Conservation (phyloP, 805 yeast species). For the Cyberlindnera americana region DNA sequence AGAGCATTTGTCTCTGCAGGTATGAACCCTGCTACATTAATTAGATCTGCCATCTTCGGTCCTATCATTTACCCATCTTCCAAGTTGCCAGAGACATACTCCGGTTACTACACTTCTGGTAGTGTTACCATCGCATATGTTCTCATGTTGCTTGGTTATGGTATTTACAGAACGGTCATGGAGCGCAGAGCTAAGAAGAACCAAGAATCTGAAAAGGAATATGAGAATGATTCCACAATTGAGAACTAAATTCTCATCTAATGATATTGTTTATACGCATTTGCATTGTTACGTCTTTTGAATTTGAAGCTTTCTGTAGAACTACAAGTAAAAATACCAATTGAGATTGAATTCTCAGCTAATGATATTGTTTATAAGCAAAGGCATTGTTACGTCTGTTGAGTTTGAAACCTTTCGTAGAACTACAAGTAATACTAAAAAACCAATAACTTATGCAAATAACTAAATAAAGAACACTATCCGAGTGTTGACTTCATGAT, state of each 20-base stretch:
- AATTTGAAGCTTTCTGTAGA: no score
- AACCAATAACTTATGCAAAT: no score
- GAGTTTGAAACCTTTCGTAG: no score
- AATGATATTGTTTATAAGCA: no score
- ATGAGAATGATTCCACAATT: not conserved
- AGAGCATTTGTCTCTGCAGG: slow-evolving; percentile 16
- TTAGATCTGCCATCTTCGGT: slow-evolving; percentile 12
- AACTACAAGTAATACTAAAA: no score
- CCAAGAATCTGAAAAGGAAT: not conserved
- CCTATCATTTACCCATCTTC: slow-evolving; percentile 16
- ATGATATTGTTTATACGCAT: no score
- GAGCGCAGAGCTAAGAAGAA: not conserved
- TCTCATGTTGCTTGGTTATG: slow-evolving; percentile 8
- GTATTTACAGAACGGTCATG: slow-evolving; percentile 1
- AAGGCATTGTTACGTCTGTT: no score
- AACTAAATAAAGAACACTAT: no score
- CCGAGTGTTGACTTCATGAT: slow-evolving; percentile 55
- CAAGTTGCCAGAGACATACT: slow-evolving; percentile 11
- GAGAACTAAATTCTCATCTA: not conserved
- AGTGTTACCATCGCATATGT: slow-evolving; percentile 9
- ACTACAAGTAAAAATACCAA: no score
- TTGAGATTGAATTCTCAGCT: no score
- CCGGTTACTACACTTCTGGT: slow-evolving; percentile 15
- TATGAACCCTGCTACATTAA: slow-evolving; percentile 13
- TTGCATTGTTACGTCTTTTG: not conserved